Evolutionary conservation across 179 eudicot genomes (phyloP).

Genomic region (Pouteria campechiana): DNA sequence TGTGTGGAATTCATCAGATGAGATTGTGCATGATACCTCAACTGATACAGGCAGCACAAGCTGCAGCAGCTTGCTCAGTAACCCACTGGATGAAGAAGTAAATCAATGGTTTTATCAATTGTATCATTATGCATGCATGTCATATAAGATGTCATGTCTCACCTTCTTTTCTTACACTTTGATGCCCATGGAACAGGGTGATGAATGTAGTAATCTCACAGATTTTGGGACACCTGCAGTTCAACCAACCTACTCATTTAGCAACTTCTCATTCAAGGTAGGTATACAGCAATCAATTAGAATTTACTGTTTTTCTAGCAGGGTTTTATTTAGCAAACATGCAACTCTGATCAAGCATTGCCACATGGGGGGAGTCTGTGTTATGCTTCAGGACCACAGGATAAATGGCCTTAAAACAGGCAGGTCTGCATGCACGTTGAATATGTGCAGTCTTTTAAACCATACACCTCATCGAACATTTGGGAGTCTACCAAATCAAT

Average conservation of each 20-base stretch:
- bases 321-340: too few species aligned
- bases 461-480: too few species aligned
- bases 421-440: too few species aligned
- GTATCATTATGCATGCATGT: constrained; percentile 7
- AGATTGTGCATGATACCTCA: constrained; percentile 56
- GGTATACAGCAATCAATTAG: too few species aligned
- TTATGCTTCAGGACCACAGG: too few species aligned
- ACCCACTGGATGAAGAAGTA: constrained; percentile 79
- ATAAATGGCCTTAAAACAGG: too few species aligned
- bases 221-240: constrained; percentile 55
- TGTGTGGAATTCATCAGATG: constrained; percentile 91
- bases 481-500: too few species aligned
- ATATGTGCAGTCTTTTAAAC: too few species aligned
- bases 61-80: constrained; percentile 71
- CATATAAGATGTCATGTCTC: background rate
- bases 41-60: constrained; percentile 69
- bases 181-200: constrained; percentile 42
- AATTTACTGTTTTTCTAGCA: too few species aligned
- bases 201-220: constrained; percentile 78
- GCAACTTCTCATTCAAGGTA: constrained; percentile 98
- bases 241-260: constrained; percentile 68
- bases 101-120: constrained; percentile 7
- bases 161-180: constrained; percentile 3
- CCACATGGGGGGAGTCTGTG: too few species aligned
- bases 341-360: too few species aligned